Percentiles rank a stretch among this genome's conserved stretches.
Evolutionary conservation across 179 eudicot species (phyloP).

Genomic region (Heliamphora pulchella): DNA sequence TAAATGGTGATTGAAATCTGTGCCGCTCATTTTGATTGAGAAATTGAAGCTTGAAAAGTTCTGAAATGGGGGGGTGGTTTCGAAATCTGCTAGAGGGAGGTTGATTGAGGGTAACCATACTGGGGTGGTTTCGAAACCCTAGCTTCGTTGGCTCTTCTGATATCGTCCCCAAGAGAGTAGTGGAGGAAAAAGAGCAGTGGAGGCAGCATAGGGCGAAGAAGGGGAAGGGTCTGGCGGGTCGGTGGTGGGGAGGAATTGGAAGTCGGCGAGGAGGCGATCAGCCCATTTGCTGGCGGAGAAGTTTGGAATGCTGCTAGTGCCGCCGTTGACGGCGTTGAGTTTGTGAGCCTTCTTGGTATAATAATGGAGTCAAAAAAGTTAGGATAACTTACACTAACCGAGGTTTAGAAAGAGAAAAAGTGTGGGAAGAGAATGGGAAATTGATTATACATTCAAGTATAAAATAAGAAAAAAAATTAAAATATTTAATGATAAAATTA

Average conservation of each 20-base stretch:
- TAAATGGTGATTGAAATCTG: no score
- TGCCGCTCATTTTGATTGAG: no score
- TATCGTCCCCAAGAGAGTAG: conserved; percentile 80
- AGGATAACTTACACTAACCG: no score
- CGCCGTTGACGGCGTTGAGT: conserved; percentile 33
- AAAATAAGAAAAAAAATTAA: no score
- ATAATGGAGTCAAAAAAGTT: no score
- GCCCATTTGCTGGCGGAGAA: conserved; percentile 88
- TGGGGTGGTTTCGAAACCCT: conserved; percentile 77
- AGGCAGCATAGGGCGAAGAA: conserved; percentile 18
- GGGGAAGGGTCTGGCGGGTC: conserved; percentile 13
- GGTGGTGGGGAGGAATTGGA: conserved; percentile 64
- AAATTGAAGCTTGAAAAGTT: no score
- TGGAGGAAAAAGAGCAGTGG: conserved; percentile 32
- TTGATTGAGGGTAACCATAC: conserved; percentile 57
- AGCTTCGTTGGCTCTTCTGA: conserved; percentile 65
- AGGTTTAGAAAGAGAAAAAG: no score
- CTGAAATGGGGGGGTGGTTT: no score
- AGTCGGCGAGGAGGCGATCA: conserved; percentile 88
- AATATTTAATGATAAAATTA: no score
- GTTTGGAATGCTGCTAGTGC: conserved; percentile 25
- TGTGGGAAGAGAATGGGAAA: no score
- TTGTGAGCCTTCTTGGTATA: conserved; percentile 18
- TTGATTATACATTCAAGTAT: no score
- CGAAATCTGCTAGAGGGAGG: no score